Percentiles rank a stretch among this genome's conserved stretches.
phyloP scores from a whole-genome alignment of 352 stramenopile species.

The Thalassiosira mediterranea region DNA sequence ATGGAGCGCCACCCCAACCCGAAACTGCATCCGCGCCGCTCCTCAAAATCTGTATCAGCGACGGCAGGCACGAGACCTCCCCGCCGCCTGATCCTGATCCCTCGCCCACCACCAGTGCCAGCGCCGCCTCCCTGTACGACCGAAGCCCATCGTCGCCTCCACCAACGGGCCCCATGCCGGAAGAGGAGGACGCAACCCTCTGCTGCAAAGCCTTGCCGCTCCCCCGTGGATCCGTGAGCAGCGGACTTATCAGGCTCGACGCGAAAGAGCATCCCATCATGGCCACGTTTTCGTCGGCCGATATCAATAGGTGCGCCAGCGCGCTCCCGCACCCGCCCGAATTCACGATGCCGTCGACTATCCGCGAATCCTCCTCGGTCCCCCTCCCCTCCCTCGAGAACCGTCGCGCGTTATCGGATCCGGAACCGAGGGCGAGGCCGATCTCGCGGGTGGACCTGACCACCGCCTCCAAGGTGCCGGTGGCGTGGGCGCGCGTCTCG shows the following conservation, averaged over 20 bases:
- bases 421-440: constrained; percentile 34
- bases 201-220: constrained; percentile 30
- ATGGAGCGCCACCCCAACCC: background rate
- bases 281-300: constrained; percentile 72
- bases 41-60: constrained; percentile 42
- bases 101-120: constrained; percentile 43
- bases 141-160: constrained; percentile 32
- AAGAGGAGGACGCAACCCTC: constrained; percentile 4
- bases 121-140: constrained; percentile 44
- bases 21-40: constrained; percentile 16
- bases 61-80: constrained; percentile 37
- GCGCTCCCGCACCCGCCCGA: constrained; percentile 64
- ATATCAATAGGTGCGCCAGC: constrained; percentile 73
- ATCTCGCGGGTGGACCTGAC: constrained; percentile 66
- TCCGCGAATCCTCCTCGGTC: constrained; percentile 59
- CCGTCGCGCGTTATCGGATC: constrained; percentile 48
- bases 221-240: constrained; percentile 65
- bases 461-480: constrained; percentile 58
- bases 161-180: constrained; percentile 5
- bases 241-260: constrained; percentile 61
- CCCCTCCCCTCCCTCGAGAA: constrained; percentile 27
- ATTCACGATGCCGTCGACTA: constrained; percentile 70
- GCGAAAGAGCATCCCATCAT: constrained; percentile 75
- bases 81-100: background rate
- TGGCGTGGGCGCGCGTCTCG: constrained; percentile 74